These are phyloP conservation scores for Penicillium macrosclerotiorum DNA, from an alignment of 495 filamentous ascomycete genomes.

Conservation along the genomic window DNA sequence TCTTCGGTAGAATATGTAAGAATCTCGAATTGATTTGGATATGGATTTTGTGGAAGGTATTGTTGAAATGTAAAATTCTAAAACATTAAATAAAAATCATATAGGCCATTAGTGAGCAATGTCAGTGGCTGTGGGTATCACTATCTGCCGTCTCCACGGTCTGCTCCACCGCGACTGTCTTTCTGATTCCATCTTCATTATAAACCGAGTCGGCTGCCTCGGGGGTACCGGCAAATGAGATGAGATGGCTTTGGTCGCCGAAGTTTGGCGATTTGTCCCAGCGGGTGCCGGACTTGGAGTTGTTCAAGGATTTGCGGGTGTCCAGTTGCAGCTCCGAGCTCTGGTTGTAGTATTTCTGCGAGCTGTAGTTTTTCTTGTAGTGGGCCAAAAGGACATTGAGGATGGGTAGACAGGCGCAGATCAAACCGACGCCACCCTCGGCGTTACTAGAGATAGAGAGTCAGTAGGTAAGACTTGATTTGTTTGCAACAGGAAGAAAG, in stretches of 20 bases:
- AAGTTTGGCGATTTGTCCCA: conserved; percentile 22
- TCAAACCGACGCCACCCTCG: conserved; percentile 46
- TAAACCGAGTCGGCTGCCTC: conserved; percentile 13
- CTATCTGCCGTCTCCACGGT: conserved; percentile 29
- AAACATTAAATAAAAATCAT: not conserved
- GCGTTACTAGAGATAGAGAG: conserved; percentile 33
- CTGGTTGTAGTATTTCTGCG: conserved; percentile 32
- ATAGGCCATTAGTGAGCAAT: conserved; percentile 1
- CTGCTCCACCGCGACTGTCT: conserved; percentile 37
- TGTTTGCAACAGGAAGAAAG: no score
- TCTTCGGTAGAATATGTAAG: conserved; percentile 8
- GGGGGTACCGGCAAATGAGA: conserved; percentile 30
- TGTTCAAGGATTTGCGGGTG: conserved; percentile 21
- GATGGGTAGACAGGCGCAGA: conserved; percentile 46
- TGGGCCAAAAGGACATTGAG: conserved; percentile 37
- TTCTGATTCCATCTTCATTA: conserved; percentile 28
- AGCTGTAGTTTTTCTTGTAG: conserved; percentile 29
- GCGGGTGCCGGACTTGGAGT: conserved; percentile 12
- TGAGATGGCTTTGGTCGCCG: conserved; percentile 37
- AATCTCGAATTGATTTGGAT: not conserved
- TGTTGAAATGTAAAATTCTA: not conserved
- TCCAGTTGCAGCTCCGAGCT: conserved; percentile 29
- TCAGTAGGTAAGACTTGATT: not conserved
- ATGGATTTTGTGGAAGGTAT: not conserved
- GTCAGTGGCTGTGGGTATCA: conserved; percentile 5